phyloP scores from a whole-genome alignment of 768 basidiomycete species.

The Calocera cornea region DNA sequence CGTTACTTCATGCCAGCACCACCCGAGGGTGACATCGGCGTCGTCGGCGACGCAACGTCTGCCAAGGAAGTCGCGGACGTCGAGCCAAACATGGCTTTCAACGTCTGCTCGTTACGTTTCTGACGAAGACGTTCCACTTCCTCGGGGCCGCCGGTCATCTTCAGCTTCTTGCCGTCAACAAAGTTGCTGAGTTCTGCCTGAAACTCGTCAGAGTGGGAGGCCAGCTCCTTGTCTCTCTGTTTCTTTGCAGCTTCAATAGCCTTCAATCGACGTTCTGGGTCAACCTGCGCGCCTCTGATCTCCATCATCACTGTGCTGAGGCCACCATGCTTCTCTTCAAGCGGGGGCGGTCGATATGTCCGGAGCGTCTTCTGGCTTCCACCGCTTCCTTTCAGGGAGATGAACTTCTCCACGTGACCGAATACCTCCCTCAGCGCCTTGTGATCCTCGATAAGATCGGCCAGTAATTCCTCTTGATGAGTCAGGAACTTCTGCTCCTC shows the following conservation, averaged over 20 bases:
- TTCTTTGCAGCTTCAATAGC: slow-evolving; percentile 86
- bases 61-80: neutral
- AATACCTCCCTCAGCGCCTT: slow-evolving; percentile 80
- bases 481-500: slow-evolving; percentile 91
- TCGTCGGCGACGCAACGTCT: neutral
- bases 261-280: slow-evolving; percentile 73
- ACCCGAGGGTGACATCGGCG: neutral
- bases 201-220: slow-evolving; percentile 64
- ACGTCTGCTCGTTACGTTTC: slow-evolving; percentile 64
- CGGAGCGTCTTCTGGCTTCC: slow-evolving; percentile 26
- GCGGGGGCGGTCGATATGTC: slow-evolving; percentile 45
- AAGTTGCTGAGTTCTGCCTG: slow-evolving; percentile 74
- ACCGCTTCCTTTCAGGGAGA: slow-evolving; percentile 45
- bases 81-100: slow-evolving; percentile 71
- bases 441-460: slow-evolving; percentile 81
- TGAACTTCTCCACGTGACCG: slow-evolving; percentile 82
- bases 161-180: slow-evolving; percentile 74
- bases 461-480: slow-evolving; percentile 83
- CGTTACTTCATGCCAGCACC: neutral
- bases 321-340: slow-evolving; percentile 54
- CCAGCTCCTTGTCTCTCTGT: slow-evolving; percentile 61
- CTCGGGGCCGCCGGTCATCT: slow-evolving; percentile 91
- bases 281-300: slow-evolving; percentile 67
- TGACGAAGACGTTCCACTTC: slow-evolving; percentile 80
- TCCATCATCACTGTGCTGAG: slow-evolving; percentile 77